Percentiles rank a stretch among this genome's conserved stretches.
Conservation (phyloP, 1,139 yeast genomes). For the Meyerozyma carpophila region DNA sequence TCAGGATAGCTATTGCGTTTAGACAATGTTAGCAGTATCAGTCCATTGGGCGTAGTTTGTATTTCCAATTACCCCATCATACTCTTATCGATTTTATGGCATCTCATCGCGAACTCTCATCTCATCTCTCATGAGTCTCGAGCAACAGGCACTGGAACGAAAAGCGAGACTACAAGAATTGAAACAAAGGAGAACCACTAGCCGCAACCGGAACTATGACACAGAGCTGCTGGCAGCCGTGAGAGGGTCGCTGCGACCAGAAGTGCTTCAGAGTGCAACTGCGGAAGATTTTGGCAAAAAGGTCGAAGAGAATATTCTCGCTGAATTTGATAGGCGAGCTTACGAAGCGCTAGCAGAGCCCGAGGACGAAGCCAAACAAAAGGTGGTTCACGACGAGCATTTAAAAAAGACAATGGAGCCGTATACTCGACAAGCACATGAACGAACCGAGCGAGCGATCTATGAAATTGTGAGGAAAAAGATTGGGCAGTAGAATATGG, state of each 20-base stretch:
- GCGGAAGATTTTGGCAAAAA: slow-evolving; percentile 23
- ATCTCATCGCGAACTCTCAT: too few relatives aligned
- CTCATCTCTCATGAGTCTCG: neutral
- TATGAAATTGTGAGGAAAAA: slow-evolving; percentile 20
- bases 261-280: slow-evolving; percentile 13
- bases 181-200: neutral
- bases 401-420: slow-evolving; percentile 25
- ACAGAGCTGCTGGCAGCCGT: neutral
- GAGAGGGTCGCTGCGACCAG: neutral
- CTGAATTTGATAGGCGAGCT: neutral
- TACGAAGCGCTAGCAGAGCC: neutral
- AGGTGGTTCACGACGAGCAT: slow-evolving; percentile 17
- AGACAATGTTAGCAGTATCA: too few relatives aligned
- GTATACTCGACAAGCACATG: slow-evolving; percentile 23
- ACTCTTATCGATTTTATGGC: too few relatives aligned
- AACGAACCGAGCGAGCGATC: slow-evolving; percentile 25
- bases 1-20: too few relatives aligned
- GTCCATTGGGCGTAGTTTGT: too few relatives aligned
- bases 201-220: neutral
- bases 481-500: slow-evolving; percentile 12
- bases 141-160: neutral
- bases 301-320: slow-evolving; percentile 19
- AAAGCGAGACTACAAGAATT: neutral
- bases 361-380: slow-evolving; percentile 9
- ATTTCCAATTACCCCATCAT: too few relatives aligned